Evolutionary conservation across 192 early-diverging fungal genomes (phyloP), one percentile per base, ranked within the genome.

Genomic region (Backusella circina): DNA sequence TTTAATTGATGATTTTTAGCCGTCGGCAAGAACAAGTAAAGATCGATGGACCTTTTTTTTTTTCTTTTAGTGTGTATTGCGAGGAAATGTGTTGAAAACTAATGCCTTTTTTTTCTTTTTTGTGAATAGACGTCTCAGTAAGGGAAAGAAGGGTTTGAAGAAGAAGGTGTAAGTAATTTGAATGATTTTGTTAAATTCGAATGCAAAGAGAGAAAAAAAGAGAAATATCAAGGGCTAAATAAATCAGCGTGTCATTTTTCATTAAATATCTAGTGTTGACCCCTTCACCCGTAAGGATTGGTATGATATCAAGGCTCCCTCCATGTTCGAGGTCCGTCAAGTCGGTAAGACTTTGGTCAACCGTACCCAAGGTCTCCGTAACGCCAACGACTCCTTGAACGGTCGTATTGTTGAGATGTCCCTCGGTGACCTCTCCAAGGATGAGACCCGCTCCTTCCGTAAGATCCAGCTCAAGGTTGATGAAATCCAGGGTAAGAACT

Each of bases 221-320:
- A 18, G 12, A 28, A 61, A 61, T 28, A 61, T 9, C 2, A 51
- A 28, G 3, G 9, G 54, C 23, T 26, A 31, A 30, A 65, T 31
- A 65, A 38, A 31, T 31, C 23, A 38, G 32, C 5, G 28, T 21
- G 28, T 35, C n/a, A 7, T 71, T 57, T 44, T 41, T 44, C 5
- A 35, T 35, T 5, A 41, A 13, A n/a, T 67, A 26, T 76, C 72
- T 86, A 96, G 93, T 83, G 90, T 98, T 84, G 98, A 99, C 86
- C 97, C 98, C 85, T 99, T 98, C 93, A 94, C 94, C 89, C 94
- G 98, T 78, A 99, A 99, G 89, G 98, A 99, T 86, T 99, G 98
- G 98, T 99, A 98, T 85, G 96, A 98, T 85, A 91, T 99, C 91
- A 98, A 97, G 89, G 98, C 95, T 77, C 98, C 98, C 80, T 91